Percentiles rank a stretch among this genome's conserved stretches.
Conservation (phyloP, 2,329 filamentous ascomycete genomes). For the Hymenoscyphus repandus region DNA sequence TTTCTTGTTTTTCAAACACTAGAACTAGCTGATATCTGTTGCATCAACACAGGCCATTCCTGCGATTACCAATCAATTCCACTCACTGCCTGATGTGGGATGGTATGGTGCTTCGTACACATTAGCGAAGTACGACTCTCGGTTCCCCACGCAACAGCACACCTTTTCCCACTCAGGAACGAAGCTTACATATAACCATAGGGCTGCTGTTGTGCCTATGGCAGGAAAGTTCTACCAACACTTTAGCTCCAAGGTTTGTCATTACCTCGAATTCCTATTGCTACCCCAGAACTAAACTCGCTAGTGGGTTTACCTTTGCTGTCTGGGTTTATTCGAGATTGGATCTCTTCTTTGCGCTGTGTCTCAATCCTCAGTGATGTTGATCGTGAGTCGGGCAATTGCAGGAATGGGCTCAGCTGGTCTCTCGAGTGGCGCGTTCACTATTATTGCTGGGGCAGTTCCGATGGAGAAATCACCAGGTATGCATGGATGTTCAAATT, state of each 20-base stretch:
- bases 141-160: not conserved
- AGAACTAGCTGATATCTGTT: not conserved
- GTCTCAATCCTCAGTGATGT: slow-evolving; percentile 42
- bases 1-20: not conserved
- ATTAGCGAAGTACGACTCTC: not conserved
- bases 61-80: not conserved
- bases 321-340: slow-evolving; percentile 46
- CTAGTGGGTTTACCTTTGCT: not conserved
- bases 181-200: not conserved
- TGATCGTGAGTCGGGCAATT: slow-evolving; percentile 49
- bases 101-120: slow-evolving; percentile 1
- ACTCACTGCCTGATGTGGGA: not conserved
- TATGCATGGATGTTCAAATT: not conserved
- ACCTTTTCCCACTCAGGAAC: not conserved
- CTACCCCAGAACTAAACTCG: not conserved
- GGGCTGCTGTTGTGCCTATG: not conserved
- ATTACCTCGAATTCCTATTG: not conserved
- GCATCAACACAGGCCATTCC: slow-evolving; percentile 1
- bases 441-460: slow-evolving; percentile 37
- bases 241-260: slow-evolving; percentile 1
- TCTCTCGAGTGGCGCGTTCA: slow-evolving; percentile 44
- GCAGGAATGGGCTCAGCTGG: slow-evolving; percentile 48
- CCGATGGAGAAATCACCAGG: slow-evolving; percentile 1
- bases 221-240: not conserved
- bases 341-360: slow-evolving; percentile 48